Base-by-base conservation (phyloP, 2,329 filamentous ascomycete genomes). In the Colletotrichum sublineola region DNA sequence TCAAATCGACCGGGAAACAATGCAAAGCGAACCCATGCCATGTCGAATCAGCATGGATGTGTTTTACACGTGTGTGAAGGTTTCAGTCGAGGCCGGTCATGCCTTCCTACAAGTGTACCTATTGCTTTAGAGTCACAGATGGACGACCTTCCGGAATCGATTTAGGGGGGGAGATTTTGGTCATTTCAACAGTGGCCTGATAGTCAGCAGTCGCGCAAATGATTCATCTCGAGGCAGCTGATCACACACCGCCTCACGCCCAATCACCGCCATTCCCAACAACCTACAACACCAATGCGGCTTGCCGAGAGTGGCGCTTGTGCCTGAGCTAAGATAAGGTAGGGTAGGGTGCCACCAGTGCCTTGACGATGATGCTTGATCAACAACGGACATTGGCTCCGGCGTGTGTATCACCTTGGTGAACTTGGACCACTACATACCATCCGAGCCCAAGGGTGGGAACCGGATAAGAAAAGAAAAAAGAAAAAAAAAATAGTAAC, bases 1-100 rank as follows among this genome's bases (percentile, higher is more conserved):
- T 58, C 12, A 14, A 63, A 63, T 63, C 61, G 61, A 24, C 46
- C 33, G n/a, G 61, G 61, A 63, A n/a, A 63, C 61, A 31, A 42
- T 38, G 61, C 42, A 12, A 40, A 40, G 38, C 58, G 5, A 62
- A 38, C 44, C 31, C 58, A 62, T 62, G 44, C 46, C 60, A 52
- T 48, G 61, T 31, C 61, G 33, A 63, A 63, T 53, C 46, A 63
- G 38, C 48, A 52, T 63, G 61, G 46, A 40, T 63, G 36, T 29
- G 61, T 52, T 63, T 63, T 50, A 63, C 61, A 63, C 48, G 61
- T 63, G 61, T 46, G 9, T 36, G 57, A 46, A 36, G 57, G 15
- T 61, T 46, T 44, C 40, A 46, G 40, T 61, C 11, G 40, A 53
- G 48, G 33, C 8, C 44, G n/a, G 20, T 52, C 33, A 36, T 36